Evolutionary conservation across 1,284 basidiomycete genomes (phyloP).

Genomic region (Leccinum variabile): DNA sequence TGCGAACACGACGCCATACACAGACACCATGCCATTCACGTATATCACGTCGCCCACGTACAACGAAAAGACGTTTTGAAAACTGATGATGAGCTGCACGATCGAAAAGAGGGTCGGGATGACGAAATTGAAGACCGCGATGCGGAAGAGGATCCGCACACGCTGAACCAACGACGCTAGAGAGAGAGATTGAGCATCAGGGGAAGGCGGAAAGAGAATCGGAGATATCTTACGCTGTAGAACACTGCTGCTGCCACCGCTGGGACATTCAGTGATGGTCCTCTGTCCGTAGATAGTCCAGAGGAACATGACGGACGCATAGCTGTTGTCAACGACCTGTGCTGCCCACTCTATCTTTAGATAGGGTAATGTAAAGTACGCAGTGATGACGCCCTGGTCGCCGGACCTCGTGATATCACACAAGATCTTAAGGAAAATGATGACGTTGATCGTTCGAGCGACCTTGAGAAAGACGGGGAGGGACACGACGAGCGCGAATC

Average conservation of each 20-base stretch:
- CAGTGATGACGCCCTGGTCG: slow-evolving; percentile 6
- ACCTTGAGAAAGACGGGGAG: slow-evolving; percentile 31
- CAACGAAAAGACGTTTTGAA: neutral
- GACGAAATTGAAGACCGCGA: neutral
- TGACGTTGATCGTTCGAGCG: slow-evolving; percentile 24
- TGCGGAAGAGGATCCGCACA: neutral
- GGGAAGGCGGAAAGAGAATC: neutral
- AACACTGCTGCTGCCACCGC: neutral
- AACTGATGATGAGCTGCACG: neutral
- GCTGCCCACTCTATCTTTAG: slow-evolving; percentile 39
- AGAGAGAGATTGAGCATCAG: neutral
- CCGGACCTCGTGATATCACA: slow-evolving; percentile 14
- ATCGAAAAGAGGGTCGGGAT: slow-evolving; percentile 3
- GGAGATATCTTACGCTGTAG: neutral
- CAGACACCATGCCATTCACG: slow-evolving; percentile 5
- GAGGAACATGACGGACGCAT: neutral
- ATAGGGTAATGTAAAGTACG: slow-evolving; percentile 30
- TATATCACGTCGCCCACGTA: neutral
- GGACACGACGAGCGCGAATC: slow-evolving; percentile 17
- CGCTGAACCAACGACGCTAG: neutral
- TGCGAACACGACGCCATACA: slow-evolving; percentile 7
- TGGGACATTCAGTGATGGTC: neutral
- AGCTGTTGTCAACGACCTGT: slow-evolving; percentile 31
- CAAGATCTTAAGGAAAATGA: slow-evolving; percentile 26
- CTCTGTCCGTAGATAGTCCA: no score